A percentile compares a stretch with the other conserved stretches of the same genome.
Evolutionary conservation across 768 basidiomycete genomes (phyloP).

Genomic region (Auriculariales sp.): DNA sequence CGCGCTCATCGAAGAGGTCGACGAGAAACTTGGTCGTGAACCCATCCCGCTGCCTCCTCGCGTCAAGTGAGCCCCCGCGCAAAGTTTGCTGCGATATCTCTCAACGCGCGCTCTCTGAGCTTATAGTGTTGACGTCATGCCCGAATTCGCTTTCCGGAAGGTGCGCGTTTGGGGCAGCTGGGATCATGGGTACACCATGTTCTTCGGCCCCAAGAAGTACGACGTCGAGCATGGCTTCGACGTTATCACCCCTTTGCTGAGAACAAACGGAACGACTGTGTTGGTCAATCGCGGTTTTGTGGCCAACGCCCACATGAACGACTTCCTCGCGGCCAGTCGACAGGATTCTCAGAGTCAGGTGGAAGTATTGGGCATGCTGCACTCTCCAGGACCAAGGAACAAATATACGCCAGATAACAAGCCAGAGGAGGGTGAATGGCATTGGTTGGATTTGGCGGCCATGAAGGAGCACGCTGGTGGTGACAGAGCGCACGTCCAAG

Average conservation of each 20-base stretch:
- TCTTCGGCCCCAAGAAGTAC: constrained; percentile 74
- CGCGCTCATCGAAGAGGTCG: constrained; percentile 81
- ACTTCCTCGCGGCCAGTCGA: constrained; percentile 1
- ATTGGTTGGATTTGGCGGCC: constrained; percentile 73
- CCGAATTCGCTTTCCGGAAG: constrained; percentile 81
- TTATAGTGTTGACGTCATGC: constrained; percentile 51
- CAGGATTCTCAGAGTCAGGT: constrained; percentile 34
- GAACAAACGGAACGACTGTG: constrained; percentile 68
- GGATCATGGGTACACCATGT: constrained; percentile 63
- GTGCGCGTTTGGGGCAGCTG: constrained; percentile 67
- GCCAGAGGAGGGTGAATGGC: constrained; percentile 71
- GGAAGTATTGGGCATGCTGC: constrained; percentile 74
- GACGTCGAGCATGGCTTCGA: constrained; percentile 83
- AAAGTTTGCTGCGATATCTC: constrained; percentile 7
- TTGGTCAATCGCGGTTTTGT: constrained; percentile 92
- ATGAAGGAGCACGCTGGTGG: constrained; percentile 75
- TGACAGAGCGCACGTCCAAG: constrained; percentile 55
- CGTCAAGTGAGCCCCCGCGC: constrained; percentile 58
- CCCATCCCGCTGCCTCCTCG: constrained; percentile 67
- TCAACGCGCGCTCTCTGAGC: too few species aligned
- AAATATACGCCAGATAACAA: constrained; percentile 82
- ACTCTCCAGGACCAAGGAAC: constrained; percentile 53
- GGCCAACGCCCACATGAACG: constrained; percentile 27
- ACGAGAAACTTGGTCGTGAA: constrained; percentile 70
- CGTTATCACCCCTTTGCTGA: constrained; percentile 72